Percentiles rank a stretch among this genome's conserved stretches.
These are phyloP conservation scores for Penicillium pulvis DNA, from an alignment of 495 filamentous ascomycete genomes.

Conservation along the genomic window DNA sequence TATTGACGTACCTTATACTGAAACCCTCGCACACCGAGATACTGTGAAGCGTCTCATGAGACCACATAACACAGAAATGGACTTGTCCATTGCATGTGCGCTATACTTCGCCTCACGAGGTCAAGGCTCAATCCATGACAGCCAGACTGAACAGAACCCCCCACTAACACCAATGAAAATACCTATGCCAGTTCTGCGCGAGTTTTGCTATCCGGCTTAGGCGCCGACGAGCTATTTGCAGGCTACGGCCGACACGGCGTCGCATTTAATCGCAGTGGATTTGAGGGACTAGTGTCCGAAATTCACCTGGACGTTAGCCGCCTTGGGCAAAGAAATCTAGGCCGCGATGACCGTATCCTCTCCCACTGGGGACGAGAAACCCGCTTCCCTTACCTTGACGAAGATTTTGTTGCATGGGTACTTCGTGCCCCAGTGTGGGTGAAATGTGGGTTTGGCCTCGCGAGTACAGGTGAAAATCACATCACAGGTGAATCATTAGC, in stretches of 20 bases:
- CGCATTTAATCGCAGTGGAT: constrained; percentile 68
- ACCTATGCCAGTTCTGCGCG: constrained; percentile 72
- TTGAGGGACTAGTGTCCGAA: constrained; percentile 74
- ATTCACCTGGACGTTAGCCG: constrained; percentile 83
- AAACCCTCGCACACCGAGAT: constrained; percentile 68
- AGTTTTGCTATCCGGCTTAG: constrained; percentile 87
- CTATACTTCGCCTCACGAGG: constrained; percentile 93
- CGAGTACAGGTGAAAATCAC: neutral
- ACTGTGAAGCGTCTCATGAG: constrained; percentile 75
- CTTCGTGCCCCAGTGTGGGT: constrained; percentile 71
- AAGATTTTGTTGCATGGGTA: constrained; percentile 80
- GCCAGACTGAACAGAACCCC: neutral
- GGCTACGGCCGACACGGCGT: constrained; percentile 86
- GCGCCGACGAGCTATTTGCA: constrained; percentile 94
- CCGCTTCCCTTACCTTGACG: constrained; percentile 90
- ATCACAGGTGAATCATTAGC: constrained; percentile 9
- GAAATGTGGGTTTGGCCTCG: constrained; percentile 76
- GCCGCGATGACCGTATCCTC: constrained; percentile 89
- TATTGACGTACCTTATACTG: constrained; percentile 81
- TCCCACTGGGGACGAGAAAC: constrained; percentile 88
- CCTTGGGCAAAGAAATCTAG: constrained; percentile 89
- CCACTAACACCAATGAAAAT: constrained; percentile 5
- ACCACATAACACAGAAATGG: constrained; percentile 98
- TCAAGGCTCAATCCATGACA: constrained; percentile 46
- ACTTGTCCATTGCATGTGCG: constrained; percentile 90